Evolutionary conservation across 1,139 yeast genomes (phyloP).

Genomic region (Pichia sp.): DNA sequence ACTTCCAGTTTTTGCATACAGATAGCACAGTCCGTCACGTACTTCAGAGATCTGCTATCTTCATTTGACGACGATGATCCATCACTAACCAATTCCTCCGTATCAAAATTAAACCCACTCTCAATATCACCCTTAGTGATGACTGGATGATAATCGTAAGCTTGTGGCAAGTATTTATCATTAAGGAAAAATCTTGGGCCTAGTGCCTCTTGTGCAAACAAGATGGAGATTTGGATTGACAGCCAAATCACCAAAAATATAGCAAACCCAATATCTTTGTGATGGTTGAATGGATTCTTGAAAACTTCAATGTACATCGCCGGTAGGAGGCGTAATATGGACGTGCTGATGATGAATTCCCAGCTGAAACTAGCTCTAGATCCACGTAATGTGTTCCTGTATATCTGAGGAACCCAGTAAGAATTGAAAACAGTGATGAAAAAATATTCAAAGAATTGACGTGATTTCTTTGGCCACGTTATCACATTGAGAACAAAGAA

Average conservation of each 20-base stretch:
- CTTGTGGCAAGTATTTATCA: slow-evolving; percentile 62
- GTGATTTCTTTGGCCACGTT: slow-evolving; percentile 54
- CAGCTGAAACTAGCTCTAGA: slow-evolving; percentile 59
- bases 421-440: slow-evolving; percentile 52
- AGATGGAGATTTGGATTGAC: slow-evolving; percentile 43
- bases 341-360: slow-evolving; percentile 65
- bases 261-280: slow-evolving; percentile 45
- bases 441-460: slow-evolving; percentile 53
- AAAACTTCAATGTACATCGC: slow-evolving; percentile 45
- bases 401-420: slow-evolving; percentile 88
- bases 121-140: slow-evolving; percentile 57
- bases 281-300: slow-evolving; percentile 50
- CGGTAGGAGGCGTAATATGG: slow-evolving; percentile 58
- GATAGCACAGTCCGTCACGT: slow-evolving; percentile 67
- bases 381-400: slow-evolving; percentile 69
- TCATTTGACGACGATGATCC: slow-evolving; percentile 13
- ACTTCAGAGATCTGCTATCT: slow-evolving; percentile 25
- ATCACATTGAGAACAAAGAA: slow-evolving; percentile 52
- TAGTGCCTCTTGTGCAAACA: slow-evolving; percentile 54
- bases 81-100: slow-evolving; percentile 10
- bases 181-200: slow-evolving; percentile 87
- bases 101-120: slow-evolving; percentile 37
- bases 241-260: slow-evolving; percentile 45
- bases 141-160: slow-evolving; percentile 75
- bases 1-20: slow-evolving; percentile 75